phyloP scores from a whole-genome alignment of 345 rosid genomes.

The Populus pruinosa region DNA sequence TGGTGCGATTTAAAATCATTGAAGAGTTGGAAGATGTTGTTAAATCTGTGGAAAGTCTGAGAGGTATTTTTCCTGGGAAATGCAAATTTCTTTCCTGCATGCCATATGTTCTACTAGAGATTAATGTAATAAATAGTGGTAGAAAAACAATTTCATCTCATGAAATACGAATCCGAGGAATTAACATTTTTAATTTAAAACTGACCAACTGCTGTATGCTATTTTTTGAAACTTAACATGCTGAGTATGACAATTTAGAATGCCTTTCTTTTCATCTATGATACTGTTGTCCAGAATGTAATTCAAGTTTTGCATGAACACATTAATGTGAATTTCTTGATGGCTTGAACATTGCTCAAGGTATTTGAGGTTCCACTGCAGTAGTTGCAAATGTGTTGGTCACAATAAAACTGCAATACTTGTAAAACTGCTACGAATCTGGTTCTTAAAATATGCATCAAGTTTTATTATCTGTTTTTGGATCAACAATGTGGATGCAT shows the following conservation, averaged over 20 bases:
- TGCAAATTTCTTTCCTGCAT: background rate
- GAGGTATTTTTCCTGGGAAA: conserved; percentile 49
- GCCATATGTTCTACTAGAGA: background rate
- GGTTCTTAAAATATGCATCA: too few species aligned
- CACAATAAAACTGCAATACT: background rate
- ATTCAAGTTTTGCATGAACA: background rate
- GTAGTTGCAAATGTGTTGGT: background rate
- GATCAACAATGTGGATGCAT: background rate
- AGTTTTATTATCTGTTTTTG: background rate
- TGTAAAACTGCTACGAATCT: background rate
- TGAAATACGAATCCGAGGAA: background rate
- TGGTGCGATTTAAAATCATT: conserved; percentile 39
- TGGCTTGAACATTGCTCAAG: background rate
- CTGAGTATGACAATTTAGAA: background rate
- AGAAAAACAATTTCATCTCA: background rate
- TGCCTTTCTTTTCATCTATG: background rate
- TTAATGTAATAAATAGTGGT: background rate
- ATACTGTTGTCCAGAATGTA: background rate
- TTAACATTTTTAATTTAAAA: background rate
- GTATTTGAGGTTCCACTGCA: background rate
- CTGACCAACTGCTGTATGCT: background rate
- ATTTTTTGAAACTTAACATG: background rate
- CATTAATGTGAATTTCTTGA: background rate
- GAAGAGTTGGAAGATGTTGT: conserved; percentile 51
- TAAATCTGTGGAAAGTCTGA: conserved; percentile 58